phyloP scores from a whole-genome alignment of 2,329 filamentous ascomycete species.

The Neospermospora avenae region DNA sequence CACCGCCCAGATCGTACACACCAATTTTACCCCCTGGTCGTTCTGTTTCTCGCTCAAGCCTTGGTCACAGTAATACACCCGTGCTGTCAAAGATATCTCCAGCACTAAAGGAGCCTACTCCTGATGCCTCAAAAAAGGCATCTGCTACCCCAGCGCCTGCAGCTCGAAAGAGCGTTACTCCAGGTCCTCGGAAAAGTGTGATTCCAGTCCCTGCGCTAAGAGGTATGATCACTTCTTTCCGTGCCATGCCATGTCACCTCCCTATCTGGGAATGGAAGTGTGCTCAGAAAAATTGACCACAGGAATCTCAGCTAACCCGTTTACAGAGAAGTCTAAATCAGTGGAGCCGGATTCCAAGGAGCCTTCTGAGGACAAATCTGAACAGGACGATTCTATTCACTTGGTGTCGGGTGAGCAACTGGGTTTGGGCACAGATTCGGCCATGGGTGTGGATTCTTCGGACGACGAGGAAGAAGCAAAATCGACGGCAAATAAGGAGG shows the following conservation, averaged over 20 bases:
- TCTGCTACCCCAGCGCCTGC: not conserved
- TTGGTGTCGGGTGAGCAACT: not conserved
- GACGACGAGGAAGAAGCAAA: conserved; percentile 8
- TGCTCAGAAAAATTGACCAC: not conserved
- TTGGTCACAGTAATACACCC: conserved; percentile 11
- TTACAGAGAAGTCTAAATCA: not conserved
- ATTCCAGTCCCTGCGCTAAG: not conserved
- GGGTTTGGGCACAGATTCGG: not conserved
- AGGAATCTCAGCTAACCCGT: not conserved
- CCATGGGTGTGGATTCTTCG: not conserved
- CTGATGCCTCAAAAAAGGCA: not conserved
- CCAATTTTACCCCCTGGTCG: conserved; percentile 15
- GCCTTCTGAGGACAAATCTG: conserved; percentile 7
- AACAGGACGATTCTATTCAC: conserved; percentile 11
- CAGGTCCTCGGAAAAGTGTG: not conserved
- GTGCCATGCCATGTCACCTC: not conserved
- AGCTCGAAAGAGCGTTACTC: conserved; percentile 2
- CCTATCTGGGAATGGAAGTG: not conserved
- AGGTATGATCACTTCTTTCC: conserved; percentile 1
- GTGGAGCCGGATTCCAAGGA: not conserved
- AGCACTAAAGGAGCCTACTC: not conserved
- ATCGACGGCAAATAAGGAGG: not conserved
- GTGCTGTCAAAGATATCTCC: not conserved
- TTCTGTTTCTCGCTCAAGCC: not conserved
- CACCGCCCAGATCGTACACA: not conserved